These are phyloP conservation scores for Phytophthora pseudosyringae DNA, from an alignment of 352 stramenopile genomes.

Conservation along the genomic window DNA sequence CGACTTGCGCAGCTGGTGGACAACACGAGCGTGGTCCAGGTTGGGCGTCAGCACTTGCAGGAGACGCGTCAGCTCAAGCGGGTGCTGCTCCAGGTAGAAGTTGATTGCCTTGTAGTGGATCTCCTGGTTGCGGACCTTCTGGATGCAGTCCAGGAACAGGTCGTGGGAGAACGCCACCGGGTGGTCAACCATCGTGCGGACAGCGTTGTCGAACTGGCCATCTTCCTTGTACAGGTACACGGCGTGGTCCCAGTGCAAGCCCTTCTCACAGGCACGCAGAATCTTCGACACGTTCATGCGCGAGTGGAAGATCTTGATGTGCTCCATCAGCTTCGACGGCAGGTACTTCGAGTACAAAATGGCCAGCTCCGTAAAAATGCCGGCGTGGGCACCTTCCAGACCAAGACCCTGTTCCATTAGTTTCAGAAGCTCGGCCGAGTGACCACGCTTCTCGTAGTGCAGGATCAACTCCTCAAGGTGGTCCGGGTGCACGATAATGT, in stretches of 20 bases:
- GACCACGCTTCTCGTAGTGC: constrained; percentile 98
- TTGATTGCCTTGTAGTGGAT: constrained; percentile 99
- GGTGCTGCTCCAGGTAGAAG: constrained; percentile 99
- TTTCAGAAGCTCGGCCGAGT: constrained; percentile 97
- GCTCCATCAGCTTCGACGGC: constrained; percentile 99
- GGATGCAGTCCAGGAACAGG: constrained; percentile 99
- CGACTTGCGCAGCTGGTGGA: constrained; percentile 98
- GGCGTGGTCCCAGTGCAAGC: constrained; percentile 97
- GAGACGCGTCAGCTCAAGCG: constrained; percentile 96
- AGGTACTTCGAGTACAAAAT: constrained; percentile 99
- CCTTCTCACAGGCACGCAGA: constrained; percentile 97
- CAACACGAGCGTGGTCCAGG: constrained; percentile 98
- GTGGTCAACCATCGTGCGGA: constrained; percentile 99
- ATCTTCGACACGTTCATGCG: constrained; percentile 99
- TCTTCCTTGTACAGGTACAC: constrained; percentile 99
- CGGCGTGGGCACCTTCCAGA: constrained; percentile 98
- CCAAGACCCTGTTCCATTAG: constrained; percentile 99
- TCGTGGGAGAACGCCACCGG: constrained; percentile 97
- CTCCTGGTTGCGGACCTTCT: constrained; percentile 99
- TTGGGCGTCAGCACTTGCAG: constrained; percentile 98
- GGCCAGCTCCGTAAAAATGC: constrained; percentile 99
- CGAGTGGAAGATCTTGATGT: constrained; percentile 99
- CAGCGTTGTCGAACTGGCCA: constrained; percentile 98
- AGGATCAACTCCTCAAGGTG: constrained; percentile 99
- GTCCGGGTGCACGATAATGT: constrained; percentile 99